Evolutionary conservation across 1,284 basidiomycete genomes (phyloP).

Genomic region (Stygiomarasmius scandens): DNA sequence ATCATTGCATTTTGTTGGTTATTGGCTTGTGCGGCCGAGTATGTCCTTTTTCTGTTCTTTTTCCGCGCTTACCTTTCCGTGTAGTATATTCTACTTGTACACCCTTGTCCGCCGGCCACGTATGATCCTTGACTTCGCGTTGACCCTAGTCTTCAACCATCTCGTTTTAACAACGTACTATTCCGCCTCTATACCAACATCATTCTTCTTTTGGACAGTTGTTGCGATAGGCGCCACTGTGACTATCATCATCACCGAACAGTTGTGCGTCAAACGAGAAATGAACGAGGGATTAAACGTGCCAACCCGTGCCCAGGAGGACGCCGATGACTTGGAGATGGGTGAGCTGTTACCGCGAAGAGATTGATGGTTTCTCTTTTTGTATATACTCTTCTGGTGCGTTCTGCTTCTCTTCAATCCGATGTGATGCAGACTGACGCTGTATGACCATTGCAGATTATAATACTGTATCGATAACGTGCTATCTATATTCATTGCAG

Average conservation of each 20-base stretch:
- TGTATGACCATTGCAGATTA: neutral
- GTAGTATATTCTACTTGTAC: constrained; percentile 87
- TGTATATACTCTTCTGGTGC: constrained; percentile 4
- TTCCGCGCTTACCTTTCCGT: constrained; percentile 17
- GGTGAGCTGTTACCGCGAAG: constrained; percentile 31
- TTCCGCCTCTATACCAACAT: constrained; percentile 83
- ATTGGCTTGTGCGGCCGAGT: constrained; percentile 81
- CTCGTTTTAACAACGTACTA: constrained; percentile 92
- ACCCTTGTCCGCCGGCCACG: constrained; percentile 88
- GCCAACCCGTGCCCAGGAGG: constrained; percentile 38
- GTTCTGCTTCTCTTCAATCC: neutral
- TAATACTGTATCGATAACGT: neutral
- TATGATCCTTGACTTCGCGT: constrained; percentile 90
- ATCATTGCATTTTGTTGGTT: constrained; percentile 86
- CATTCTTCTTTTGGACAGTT: constrained; percentile 87
- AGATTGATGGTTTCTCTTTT: constrained; percentile 6
- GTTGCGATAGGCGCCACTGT: constrained; percentile 71
- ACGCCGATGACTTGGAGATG: constrained; percentile 61
- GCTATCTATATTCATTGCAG: too few relatives aligned
- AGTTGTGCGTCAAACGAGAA: constrained; percentile 90
- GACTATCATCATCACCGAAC: constrained; percentile 85
- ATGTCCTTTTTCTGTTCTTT: constrained; percentile 20
- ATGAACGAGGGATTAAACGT: constrained; percentile 85
- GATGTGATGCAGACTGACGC: neutral
- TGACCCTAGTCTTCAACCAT: constrained; percentile 91